Evolutionary conservation across 1,139 yeast genomes (phyloP), one percentile per base, ranked within the genome.

Genomic region (Suhomyces taliae): DNA sequence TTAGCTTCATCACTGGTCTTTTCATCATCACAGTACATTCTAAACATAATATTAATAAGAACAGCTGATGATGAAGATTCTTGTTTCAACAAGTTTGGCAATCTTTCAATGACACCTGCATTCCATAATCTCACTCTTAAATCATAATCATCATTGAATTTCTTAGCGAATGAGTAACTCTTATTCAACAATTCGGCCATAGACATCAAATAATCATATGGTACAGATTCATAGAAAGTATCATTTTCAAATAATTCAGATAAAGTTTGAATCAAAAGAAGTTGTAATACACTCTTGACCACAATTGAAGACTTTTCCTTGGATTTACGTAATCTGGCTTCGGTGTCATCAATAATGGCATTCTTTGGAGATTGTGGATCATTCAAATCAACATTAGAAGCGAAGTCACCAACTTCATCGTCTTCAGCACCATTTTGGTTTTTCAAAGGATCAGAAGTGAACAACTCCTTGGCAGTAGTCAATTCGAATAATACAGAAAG

Each of bases 41-140:
- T 78, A 74, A 93, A 87, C 75, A 89, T 76, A 41, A 90, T 79
- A 55, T 86, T 85, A 53, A 93, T 83, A 64, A 85, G 87, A 1
- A 90, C 96, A 2, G 96, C 93, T 1, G 96, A 87, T 0, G 97
- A 83, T 24, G 90, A 83, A 0, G 95, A 85, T 65, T 95, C 99
- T 66, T 95, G 99, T 58, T 89, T 88, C 56, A 91, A 72, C 56
- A 95, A 72, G 60, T 93, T 95, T 24, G 99, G 99, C 51, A 91
- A 76, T 61, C 93, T 87, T 60, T 90, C 96, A 69, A 91, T 93
- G 34, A 90, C 85, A 2, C 97, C 97, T 8, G 95, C 90, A 60
- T 90, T 88, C 85, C 95, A 91, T 42, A 95, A 74, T 53, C 95
- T 75, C 19, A 88, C 87, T 54, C 99, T 76, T 54, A 93, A 74